Conservation (phyloP, 2,329 filamentous ascomycete species). For the Epichloe aotearoae region DNA sequence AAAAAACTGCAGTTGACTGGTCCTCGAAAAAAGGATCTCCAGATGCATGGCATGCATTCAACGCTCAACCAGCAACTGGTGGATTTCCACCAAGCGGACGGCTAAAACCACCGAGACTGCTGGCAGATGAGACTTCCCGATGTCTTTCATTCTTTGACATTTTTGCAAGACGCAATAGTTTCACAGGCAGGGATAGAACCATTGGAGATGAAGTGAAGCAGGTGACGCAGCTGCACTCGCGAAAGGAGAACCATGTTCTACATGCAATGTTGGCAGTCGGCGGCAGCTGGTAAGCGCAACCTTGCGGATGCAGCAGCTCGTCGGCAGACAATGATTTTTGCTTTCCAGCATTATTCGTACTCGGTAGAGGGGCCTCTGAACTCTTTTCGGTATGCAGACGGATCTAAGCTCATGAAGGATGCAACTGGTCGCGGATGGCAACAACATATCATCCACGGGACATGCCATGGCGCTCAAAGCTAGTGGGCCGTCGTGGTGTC, state of each 20-base stretch:
- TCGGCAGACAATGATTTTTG: constrained; percentile 3
- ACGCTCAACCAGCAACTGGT: neutral
- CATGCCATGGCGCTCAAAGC: constrained; percentile 1
- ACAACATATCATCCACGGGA: too few relatives aligned
- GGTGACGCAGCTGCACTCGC: constrained; percentile 8
- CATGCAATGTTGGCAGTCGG: constrained; percentile 19
- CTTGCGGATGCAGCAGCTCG: neutral
- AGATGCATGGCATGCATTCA: too few relatives aligned
- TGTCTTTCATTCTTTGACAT: constrained; percentile 12
- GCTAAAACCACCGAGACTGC: neutral
- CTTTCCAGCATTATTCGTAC: constrained; percentile 14
- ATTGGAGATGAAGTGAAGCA: constrained; percentile 12
- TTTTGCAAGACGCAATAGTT: constrained; percentile 16
- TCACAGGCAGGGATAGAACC: constrained; percentile 2
- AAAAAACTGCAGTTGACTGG: constrained; percentile 3
- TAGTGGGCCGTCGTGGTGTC: constrained; percentile 2
- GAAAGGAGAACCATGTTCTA: constrained; percentile 5
- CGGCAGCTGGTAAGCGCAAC: constrained; percentile 2
- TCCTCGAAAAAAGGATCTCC: neutral
- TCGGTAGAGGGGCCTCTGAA: constrained; percentile 12
- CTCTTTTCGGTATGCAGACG: too few relatives aligned
- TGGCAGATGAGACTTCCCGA: constrained; percentile 7
- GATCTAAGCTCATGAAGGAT: too few relatives aligned
- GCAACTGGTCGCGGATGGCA: too few relatives aligned
- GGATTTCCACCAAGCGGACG: neutral